Base-by-base conservation (phyloP, 1,284 basidiomycete genomes). In the Cutaneotrichosporon dermatis region DNA sequence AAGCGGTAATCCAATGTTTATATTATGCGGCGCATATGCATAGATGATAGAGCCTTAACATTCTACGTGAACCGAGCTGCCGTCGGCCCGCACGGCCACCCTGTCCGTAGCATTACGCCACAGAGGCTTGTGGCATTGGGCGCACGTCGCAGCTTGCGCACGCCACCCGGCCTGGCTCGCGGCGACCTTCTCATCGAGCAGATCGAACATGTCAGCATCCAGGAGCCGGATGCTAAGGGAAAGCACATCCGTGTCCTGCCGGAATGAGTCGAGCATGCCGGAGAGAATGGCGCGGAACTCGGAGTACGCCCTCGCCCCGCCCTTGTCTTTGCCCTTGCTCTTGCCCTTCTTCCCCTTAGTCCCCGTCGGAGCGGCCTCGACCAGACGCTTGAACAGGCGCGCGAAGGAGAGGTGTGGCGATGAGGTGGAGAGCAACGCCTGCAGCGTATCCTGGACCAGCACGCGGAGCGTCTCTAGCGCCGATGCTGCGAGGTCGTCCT, bases 181-280 rank as follows among this genome's bases (percentile, higher is more conserved):
- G 49, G 63, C 58, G 11, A 71, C 69, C 52, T 80, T 65, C 16
- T 76, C 68, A 36, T 86, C 85, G 55, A 94, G 80, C 1, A 84
- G 84, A 55, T 86, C 84, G 64, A 89, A 94, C 37, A 94, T 79
- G 73, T 97, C 95, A 16, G 87, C 84, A 65, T 90, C 85, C 43
- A 94, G 81, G 33, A 98, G 80, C 62, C 88, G 86, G 67, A 89
- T 90, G 12, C 91, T 89, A 70, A 97, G 92, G 37, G 83, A 79
- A n/a, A 99, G 81, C 81, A 95, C 85, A 67, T 98, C 94, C 34
- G 88, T 88, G 66, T 99, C 93, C 6, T 89, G 86, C 25, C 88
- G 85, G 79, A 97, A 98, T 1, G 92, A 89, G 68, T 94, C 91
- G 64, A 98, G 80, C 92, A 99, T 99, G 36, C 91, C 89, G 0